A percentile compares a stretch with the other conserved stretches of the same genome.
Conservation (phyloP, 305 asterid genomes). For the Solanum hybrid region DNA sequence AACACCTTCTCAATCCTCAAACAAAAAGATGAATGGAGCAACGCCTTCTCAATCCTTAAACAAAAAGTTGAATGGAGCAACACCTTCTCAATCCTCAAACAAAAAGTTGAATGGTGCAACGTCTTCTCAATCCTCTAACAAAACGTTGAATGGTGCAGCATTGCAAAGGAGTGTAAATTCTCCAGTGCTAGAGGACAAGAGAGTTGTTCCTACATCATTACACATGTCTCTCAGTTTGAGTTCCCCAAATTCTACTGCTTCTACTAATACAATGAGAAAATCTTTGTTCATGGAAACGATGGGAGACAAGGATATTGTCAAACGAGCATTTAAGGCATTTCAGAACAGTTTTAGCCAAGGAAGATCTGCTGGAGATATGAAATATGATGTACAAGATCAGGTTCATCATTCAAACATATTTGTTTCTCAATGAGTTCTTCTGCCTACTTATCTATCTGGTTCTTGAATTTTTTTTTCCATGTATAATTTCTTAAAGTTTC, state of each 20-base stretch:
- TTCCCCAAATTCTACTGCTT: constrained; percentile 29
- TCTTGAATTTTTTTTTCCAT: not conserved
- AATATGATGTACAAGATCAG: constrained; percentile 29
- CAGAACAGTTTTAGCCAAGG: constrained; percentile 43
- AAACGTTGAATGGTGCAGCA: constrained; percentile 30
- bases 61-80: constrained; percentile 31
- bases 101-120: constrained; percentile 28
- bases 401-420: constrained; percentile 18
- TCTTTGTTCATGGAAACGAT: constrained; percentile 87
- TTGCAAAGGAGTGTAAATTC: constrained; percentile 27
- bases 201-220: constrained; percentile 47
- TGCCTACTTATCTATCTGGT: not conserved
- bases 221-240: constrained; percentile 85
- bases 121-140: constrained; percentile 18
- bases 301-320: constrained; percentile 96
- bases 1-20: not conserved
- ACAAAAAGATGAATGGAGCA: not conserved
- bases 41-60: constrained; percentile 16
- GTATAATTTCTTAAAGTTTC: not conserved
- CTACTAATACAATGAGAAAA: constrained; percentile 42
- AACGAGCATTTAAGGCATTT: constrained; percentile 80
- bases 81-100: constrained; percentile 19
- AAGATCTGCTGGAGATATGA: constrained; percentile 30
- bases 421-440: not conserved
- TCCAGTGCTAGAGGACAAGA: constrained; percentile 30